Conservation (phyloP, 768 basidiomycete genomes). For the Filobasidium floriforme region DNA sequence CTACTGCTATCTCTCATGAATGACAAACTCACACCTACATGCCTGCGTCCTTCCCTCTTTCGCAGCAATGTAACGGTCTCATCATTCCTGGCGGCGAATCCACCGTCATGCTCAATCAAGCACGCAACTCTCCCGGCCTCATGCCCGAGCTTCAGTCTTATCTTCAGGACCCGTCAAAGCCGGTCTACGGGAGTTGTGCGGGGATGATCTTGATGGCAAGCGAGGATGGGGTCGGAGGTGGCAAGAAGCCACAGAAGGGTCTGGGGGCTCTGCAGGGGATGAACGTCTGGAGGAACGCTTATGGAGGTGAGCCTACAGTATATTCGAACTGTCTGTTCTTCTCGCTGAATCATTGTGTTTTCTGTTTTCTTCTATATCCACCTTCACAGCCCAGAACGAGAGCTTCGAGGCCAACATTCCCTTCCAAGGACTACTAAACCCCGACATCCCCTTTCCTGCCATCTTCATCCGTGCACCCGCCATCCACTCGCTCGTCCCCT, state of each 20-base stretch:
- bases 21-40: not conserved
- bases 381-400: slow-evolving; percentile 58
- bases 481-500: slow-evolving; percentile 39
- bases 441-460: slow-evolving; percentile 62
- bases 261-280: slow-evolving; percentile 66
- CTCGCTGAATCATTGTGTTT: not conserved
- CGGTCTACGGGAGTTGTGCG: slow-evolving; percentile 93
- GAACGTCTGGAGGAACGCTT: slow-evolving; percentile 77
- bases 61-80: slow-evolving; percentile 62
- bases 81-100: slow-evolving; percentile 96
- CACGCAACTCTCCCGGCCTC: slow-evolving; percentile 65
- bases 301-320: slow-evolving; percentile 62
- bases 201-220: slow-evolving; percentile 79
- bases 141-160: slow-evolving; percentile 72
- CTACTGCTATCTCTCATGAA: not conserved
- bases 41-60: not conserved
- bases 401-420: slow-evolving; percentile 76
- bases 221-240: slow-evolving; percentile 58
- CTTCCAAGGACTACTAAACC: slow-evolving; percentile 58
- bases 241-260: slow-evolving; percentile 58
- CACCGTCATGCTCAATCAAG: slow-evolving; percentile 70
- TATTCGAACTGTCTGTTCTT: not conserved
- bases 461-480: slow-evolving; percentile 88
- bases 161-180: slow-evolving; percentile 53
- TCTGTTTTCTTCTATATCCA: not conserved